Evolutionary conservation across 2,329 filamentous ascomycete species (phyloP).

Genomic region (Fusarium neocosmosporiellum): DNA sequence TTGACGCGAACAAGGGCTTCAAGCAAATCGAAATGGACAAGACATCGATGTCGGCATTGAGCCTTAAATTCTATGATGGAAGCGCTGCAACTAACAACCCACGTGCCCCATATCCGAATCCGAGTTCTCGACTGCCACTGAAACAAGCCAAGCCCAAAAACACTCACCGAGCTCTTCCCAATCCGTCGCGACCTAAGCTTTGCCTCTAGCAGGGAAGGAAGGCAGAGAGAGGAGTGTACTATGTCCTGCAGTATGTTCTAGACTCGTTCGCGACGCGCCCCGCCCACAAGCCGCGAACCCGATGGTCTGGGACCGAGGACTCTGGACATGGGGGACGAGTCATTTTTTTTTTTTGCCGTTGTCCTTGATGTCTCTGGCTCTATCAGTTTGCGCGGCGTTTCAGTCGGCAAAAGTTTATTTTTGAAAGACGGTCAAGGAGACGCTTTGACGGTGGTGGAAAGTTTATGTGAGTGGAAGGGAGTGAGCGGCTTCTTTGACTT

Average conservation of each 20-base stretch:
- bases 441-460: neutral
- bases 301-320: neutral
- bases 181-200: neutral
- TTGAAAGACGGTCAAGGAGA: neutral
- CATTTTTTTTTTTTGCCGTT: neutral
- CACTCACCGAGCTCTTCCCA: neutral
- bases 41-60: conserved; percentile 17
- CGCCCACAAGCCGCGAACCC: neutral
- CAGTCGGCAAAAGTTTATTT: neutral
- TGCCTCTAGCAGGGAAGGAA: neutral
- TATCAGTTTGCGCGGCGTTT: neutral
- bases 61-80: neutral
- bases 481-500: neutral
- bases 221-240: neutral
- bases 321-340: neutral
- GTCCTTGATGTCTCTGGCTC: neutral
- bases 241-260: neutral
- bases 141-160: neutral
- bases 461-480: neutral
- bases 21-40: conserved; percentile 24
- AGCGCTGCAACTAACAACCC: neutral
- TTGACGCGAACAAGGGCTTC: neutral
- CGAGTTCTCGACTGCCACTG: neutral
- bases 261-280: neutral
- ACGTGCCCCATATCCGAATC: neutral